Percentiles rank a stretch among this genome's conserved stretches.
Evolutionary conservation across 2,329 filamentous ascomycete species (phyloP).

Genomic region (Aspergillus persii): DNA sequence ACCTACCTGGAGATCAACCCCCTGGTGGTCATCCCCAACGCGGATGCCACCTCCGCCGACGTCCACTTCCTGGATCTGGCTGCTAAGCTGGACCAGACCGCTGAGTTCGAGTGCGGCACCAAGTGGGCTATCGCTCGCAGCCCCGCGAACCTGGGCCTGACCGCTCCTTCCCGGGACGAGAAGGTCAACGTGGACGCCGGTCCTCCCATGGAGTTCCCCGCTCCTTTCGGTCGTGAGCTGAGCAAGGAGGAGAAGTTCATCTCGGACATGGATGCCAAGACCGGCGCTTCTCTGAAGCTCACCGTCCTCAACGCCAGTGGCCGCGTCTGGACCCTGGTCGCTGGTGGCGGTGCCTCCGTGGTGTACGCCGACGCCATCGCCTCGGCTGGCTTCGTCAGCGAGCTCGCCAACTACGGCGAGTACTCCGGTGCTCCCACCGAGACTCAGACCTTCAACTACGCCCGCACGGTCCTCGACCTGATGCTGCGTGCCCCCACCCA

Average conservation of each 20-base stretch:
- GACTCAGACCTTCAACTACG: slow-evolving; percentile 99
- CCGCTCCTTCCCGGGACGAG: slow-evolving; percentile 62
- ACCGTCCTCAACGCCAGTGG: slow-evolving; percentile 90
- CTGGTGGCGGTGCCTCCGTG: slow-evolving; percentile 98
- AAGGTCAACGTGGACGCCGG: slow-evolving; percentile 94
- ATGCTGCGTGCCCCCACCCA: slow-evolving; percentile 87
- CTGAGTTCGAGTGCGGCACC: slow-evolving; percentile 97
- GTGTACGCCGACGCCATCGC: slow-evolving; percentile 99
- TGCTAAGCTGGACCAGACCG: slow-evolving; percentile 98
- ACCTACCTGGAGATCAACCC: slow-evolving; percentile 99
- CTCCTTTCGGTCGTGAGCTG: slow-evolving; percentile 96
- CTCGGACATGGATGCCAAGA: slow-evolving; percentile 97
- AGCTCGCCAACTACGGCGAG: slow-evolving; percentile 99
- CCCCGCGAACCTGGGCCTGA: slow-evolving; percentile 80
- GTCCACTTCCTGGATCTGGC: slow-evolving; percentile 98
- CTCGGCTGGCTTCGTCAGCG: slow-evolving; percentile 88
- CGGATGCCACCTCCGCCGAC: slow-evolving; percentile 82
- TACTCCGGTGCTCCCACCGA: slow-evolving; percentile 99
- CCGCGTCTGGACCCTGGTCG: slow-evolving; percentile 96
- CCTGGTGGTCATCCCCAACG: slow-evolving; percentile 94
- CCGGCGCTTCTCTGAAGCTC: slow-evolving; percentile 96
- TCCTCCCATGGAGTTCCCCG: slow-evolving; percentile 97
- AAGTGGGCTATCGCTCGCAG: slow-evolving; percentile 98
- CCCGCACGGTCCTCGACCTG: slow-evolving; percentile 91
- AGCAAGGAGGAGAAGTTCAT: slow-evolving; percentile 99